Conservation (phyloP, 768 basidiomycete genomes). For the Flagelloscypha sp. region DNA sequence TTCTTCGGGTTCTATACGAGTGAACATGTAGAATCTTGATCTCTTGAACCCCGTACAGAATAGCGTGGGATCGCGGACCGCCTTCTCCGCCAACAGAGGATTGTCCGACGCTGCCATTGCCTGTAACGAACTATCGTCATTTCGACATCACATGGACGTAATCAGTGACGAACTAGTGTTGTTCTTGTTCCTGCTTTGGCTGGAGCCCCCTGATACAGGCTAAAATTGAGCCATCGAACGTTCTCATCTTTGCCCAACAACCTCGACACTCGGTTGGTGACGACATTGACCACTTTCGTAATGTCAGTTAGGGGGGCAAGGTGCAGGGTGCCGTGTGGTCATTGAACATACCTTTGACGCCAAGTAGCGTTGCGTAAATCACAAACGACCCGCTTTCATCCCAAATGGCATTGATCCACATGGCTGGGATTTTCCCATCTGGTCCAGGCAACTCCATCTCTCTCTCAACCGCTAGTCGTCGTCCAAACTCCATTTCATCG, state of each 20-base stretch:
- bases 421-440: constrained; percentile 62
- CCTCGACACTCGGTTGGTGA: constrained; percentile 86
- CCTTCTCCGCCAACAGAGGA: constrained; percentile 84
- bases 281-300: constrained; percentile 77
- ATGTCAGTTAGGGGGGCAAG: constrained; percentile 4
- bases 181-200: constrained; percentile 75
- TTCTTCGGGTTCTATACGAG: constrained; percentile 82
- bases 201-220: constrained; percentile 90
- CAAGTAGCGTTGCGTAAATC: constrained; percentile 86
- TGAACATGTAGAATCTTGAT: constrained; percentile 91
- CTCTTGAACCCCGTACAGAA: constrained; percentile 93
- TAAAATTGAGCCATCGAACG: constrained; percentile 80
- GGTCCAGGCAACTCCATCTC: constrained; percentile 81
- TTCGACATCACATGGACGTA: neutral
- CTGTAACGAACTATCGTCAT: constrained; percentile 24
- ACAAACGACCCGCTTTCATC: constrained; percentile 96
- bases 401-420: constrained; percentile 90
- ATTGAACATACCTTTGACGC: constrained; percentile 72
- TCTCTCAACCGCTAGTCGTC: constrained; percentile 85
- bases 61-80: constrained; percentile 79
- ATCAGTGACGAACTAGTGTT: constrained; percentile 54
- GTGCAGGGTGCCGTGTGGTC: neutral
- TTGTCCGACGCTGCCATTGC: constrained; percentile 96
- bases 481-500: constrained; percentile 99
- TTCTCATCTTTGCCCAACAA: constrained; percentile 92